Conservation (phyloP, 2,329 filamentous ascomycete genomes). For the Venturia asperata region DNA sequence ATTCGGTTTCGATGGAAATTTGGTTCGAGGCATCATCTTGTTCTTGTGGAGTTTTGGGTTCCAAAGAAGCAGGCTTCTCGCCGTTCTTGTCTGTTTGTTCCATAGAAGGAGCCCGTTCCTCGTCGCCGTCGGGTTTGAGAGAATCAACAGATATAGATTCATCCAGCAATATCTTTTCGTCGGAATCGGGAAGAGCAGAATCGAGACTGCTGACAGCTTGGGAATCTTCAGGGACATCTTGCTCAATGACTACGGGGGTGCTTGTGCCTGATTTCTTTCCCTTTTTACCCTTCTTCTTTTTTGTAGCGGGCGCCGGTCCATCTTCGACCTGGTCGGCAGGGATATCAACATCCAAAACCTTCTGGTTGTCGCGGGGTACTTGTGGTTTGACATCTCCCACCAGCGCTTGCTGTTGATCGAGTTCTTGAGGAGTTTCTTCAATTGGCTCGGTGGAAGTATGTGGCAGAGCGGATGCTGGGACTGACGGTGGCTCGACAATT, state of each 20-base stretch:
- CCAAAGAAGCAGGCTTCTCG: conserved; percentile 23
- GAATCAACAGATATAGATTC: background rate
- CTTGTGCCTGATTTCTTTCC: conserved; percentile 27
- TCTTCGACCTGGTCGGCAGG: background rate
- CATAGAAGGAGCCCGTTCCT: conserved; percentile 22
- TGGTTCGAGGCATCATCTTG: background rate
- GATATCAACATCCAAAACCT: background rate
- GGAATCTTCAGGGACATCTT: background rate
- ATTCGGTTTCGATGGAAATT: background rate
- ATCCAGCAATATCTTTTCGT: background rate
- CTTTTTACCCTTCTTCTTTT: conserved; percentile 45
- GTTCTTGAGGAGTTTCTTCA: background rate
- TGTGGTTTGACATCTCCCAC: background rate
- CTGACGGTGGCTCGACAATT: background rate
- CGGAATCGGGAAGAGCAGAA: too few species aligned
- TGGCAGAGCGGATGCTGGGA: background rate
- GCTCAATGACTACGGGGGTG: conserved; percentile 11
- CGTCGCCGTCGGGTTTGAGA: background rate
- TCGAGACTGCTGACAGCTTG: background rate
- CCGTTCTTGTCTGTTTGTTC: conserved; percentile 45
- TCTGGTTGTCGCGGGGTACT: background rate
- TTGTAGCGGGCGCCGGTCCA: conserved; percentile 26
- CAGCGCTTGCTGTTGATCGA: background rate
- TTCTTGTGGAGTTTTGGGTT: background rate
- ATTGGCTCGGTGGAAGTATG: background rate